Base-by-base conservation (phyloP, 2,329 filamentous ascomycete genomes). In the Atkinsonella texensis region DNA sequence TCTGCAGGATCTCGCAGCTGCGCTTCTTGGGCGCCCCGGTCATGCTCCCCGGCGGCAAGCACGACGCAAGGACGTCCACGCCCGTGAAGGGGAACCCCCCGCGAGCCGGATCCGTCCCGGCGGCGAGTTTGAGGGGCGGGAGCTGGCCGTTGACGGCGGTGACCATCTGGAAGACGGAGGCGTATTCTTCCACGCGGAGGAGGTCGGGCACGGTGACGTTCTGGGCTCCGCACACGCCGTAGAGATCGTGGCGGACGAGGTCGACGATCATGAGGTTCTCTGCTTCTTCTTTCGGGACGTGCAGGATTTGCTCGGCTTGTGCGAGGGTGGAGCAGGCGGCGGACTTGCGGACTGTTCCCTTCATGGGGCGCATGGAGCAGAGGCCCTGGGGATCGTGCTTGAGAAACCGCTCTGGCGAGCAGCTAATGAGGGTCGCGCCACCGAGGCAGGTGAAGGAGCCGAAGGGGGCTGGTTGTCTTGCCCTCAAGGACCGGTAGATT, bases 201-300 rank as follows among this genome's bases (percentile, higher is more conserved):
- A 96, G 72, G 51, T 89, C 84, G 13, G 83, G 80, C 1, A 95
- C 89, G 6, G 70, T 65, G 1, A 96, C 89, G 53, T 79, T 78
- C 0, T 82, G 83, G 1, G 85, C 77, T 5, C 87, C 87, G 54
- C 85, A 88, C 9, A 95, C 83, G n/a, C 84, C 81, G 66, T 94
- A 86, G 12, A 97, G 73, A 65, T 97, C 91, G 63, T 97, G 91
- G 0, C 91, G 80, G n/a, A 96, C 93, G 1, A 97, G 75, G 65
- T 97, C 91, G 2, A 95, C 90, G 60, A 97, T 96, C 93, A 97
- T 97, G 23, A 97, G 77, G 62, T 97, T 97, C 71, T 97, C 91
- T 0, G 91, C 91, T 60, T 87, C 83, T 66, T 97, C 93, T 65
- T 97, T 97, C 20, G 87, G 84, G 0, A 87, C 78, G 52, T 84